Evolutionary conservation across 192 early-diverging fungal genomes (phyloP), one percentile per base, ranked within the genome.

Genomic region (Coemansia aciculifera): DNA sequence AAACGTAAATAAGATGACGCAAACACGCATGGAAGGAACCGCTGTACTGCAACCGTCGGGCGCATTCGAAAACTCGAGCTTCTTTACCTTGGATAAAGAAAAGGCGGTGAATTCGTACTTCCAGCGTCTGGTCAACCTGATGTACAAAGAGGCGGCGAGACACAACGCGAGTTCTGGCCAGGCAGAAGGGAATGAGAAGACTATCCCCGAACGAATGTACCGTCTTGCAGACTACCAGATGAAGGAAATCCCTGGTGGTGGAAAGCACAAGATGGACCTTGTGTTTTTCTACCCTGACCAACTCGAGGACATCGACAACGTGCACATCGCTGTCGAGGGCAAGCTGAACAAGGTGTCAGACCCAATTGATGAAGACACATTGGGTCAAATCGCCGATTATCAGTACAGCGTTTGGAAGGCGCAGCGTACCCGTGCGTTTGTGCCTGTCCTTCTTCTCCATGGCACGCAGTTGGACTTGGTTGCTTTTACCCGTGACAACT

Each of bases 401-500:
- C 56, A 59, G 56, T 29, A 29, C 56, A 34, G 56, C 56, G 31
- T 51, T 1, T 68, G 56, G 66, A 10, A 49, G 36, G 43, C 57
- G 10, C 66, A 68, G 43, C 39, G 40, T n/a, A 68, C 66, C 17
- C 57, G 66, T 1, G 32, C 32, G 15, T 68, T 68, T 49, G 59
- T 68, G 5, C 66, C 66, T 2, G 59, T 48, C 5, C 11, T 68
- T 0, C 37, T 60, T 0, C 10, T 68, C 3, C 43, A 49, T 32
- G 66, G 59, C 2, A 4, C 40, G n/a, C 5, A 12, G 11, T 12
- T 68, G 27, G 42, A 42, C 0, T 21, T 68, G 2, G 21, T 68
- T 13, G n/a, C 60, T 1, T 68, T 68, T 61, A 59, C 56, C 6
- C 56, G 66, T 31, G n/a, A 48, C 27, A 15, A 5, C 10, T 49